phyloP scores from a whole-genome alignment of 257 asterid species.

The Schizonepeta tenuifolia region DNA sequence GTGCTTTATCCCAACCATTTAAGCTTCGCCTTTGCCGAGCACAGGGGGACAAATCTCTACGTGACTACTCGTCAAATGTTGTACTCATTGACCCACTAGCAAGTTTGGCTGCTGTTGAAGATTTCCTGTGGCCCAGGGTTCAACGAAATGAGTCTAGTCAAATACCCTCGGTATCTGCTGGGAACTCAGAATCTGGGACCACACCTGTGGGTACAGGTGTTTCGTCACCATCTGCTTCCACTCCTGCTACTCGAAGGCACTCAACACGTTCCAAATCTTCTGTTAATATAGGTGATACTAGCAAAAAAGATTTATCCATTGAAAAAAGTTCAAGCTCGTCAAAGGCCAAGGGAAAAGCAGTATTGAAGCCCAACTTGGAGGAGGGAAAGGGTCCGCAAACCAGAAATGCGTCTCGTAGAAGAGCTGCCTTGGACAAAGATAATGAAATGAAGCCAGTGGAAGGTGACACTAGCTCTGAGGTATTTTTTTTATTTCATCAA shows the following conservation, averaged over 20 bases:
- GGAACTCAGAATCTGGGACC: slow-evolving; percentile 63
- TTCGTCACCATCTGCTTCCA: slow-evolving; percentile 60
- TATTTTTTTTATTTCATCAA: slow-evolving; percentile 36
- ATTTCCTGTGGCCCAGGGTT: slow-evolving; percentile 91
- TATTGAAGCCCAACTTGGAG: slow-evolving; percentile 72
- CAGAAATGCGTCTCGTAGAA: slow-evolving; percentile 80
- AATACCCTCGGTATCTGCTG: slow-evolving; percentile 64
- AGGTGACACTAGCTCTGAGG: slow-evolving; percentile 94
- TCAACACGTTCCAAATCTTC: slow-evolving; percentile 80
- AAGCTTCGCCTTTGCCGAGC: slow-evolving; percentile 98
- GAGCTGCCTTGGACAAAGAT: slow-evolving; percentile 85
- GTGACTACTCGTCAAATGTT: slow-evolving; percentile 94
- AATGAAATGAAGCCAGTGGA: slow-evolving; percentile 68
- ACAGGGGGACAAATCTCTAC: slow-evolving; percentile 91
- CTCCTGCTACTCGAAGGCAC: slow-evolving; percentile 79
- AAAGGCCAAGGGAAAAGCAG: slow-evolving; percentile 94
- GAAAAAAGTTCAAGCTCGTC: slow-evolving; percentile 64
- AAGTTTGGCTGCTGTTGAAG: slow-evolving; percentile 94
- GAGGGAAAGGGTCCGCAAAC: slow-evolving; percentile 90
- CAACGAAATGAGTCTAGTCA: slow-evolving; percentile 77
- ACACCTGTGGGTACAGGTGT: slow-evolving; percentile 54
- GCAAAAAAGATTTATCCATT: slow-evolving; percentile 59
- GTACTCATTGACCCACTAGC: slow-evolving; percentile 94
- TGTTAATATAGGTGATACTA: slow-evolving; percentile 56
- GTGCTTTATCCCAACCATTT: slow-evolving; percentile 88